phyloP scores from a whole-genome alignment of 805 yeast genomes.

The Henningerozyma blattae region DNA sequence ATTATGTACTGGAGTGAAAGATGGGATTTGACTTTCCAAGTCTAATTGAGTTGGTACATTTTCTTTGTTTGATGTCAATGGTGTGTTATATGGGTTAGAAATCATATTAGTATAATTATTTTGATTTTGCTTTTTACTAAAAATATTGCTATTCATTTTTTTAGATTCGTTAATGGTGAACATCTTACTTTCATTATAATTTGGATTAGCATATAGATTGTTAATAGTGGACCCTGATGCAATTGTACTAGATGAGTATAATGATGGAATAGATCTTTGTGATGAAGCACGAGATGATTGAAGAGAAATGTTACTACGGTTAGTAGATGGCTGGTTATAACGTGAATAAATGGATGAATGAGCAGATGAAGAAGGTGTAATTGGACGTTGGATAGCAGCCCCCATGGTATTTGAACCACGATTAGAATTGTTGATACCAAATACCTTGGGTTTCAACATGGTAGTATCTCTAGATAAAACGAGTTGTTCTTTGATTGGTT shows the following conservation, averaged over 20 bases:
- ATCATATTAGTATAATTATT: too few relatives aligned
- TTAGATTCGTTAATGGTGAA: too few relatives aligned
- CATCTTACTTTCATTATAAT: too few relatives aligned
- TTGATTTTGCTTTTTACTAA: too few relatives aligned
- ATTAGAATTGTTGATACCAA: neutral
- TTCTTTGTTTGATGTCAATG: neutral
- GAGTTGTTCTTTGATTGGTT: constrained; percentile 52
- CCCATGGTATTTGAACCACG: neutral
- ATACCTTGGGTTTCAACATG: constrained; percentile 5
- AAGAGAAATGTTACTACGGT: too few relatives aligned
- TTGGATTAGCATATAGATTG: too few relatives aligned
- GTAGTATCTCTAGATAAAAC: too few relatives aligned
- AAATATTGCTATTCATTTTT: too few relatives aligned
- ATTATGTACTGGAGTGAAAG: neutral
- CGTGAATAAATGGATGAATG: neutral
- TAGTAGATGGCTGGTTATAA: too few relatives aligned
- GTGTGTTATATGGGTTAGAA: neutral
- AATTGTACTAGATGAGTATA: neutral
- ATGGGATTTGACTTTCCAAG: neutral
- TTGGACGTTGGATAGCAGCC: neutral
- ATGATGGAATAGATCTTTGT: neutral
- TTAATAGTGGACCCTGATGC: too few relatives aligned
- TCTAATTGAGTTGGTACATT: neutral
- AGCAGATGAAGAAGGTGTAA: neutral
- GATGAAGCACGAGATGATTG: neutral